Conservation (phyloP, 2,329 filamentous ascomycete genomes). For the Didymosphaeria variabile region DNA sequence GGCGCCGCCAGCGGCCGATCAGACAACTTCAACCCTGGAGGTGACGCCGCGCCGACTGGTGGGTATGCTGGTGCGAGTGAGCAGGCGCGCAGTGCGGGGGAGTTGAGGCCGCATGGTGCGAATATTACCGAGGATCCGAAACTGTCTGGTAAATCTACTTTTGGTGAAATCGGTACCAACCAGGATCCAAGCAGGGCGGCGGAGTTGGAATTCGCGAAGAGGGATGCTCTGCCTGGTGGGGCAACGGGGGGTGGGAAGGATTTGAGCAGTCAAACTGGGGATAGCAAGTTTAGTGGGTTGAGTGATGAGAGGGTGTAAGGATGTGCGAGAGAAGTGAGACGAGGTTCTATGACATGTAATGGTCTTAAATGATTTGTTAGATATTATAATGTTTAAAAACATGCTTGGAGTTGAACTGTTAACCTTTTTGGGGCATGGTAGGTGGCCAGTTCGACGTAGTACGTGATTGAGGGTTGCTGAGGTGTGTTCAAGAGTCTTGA, state of each 20-base stretch:
- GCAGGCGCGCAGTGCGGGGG: conserved; percentile 36
- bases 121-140: conserved; percentile 58
- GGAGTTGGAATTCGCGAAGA: conserved; percentile 48
- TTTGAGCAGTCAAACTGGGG: conserved; percentile 23
- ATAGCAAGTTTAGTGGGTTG: conserved; percentile 36
- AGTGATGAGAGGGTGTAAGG: conserved; percentile 19
- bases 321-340: background rate
- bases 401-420: no score
- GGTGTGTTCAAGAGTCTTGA: background rate
- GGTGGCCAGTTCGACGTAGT: no score
- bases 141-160: conserved; percentile 31
- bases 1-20: conserved; percentile 46
- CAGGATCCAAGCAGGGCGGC: conserved; percentile 65
- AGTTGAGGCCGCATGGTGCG: conserved; percentile 59
- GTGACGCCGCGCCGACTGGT: conserved; percentile 50
- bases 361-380: no score
- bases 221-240: conserved; percentile 42
- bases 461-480: background rate
- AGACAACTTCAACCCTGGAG: conserved; percentile 45
- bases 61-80: conserved; percentile 46
- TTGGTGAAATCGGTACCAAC: conserved; percentile 60
- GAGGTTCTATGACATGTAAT: no score
- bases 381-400: no score
- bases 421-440: no score
- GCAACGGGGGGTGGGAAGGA: conserved; percentile 32